A percentile compares a stretch with the other conserved stretches of the same genome.
phyloP scores from a whole-genome alignment of 768 basidiomycete species.

The Mycena galopus region DNA sequence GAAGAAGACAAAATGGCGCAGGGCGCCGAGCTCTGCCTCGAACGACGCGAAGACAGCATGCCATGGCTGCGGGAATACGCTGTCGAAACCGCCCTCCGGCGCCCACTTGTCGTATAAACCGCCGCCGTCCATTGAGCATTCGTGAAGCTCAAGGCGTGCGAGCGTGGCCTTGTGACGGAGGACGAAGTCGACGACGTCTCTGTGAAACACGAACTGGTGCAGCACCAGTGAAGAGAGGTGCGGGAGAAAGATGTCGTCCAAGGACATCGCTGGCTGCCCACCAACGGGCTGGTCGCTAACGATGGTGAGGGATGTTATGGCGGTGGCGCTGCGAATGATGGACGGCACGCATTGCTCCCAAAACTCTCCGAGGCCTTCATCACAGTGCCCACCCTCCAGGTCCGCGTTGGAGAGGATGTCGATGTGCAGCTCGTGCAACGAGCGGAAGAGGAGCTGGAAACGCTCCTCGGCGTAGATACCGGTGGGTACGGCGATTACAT shows the following conservation, averaged over 20 bases:
- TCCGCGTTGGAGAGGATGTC: neutral
- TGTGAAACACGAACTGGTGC: constrained; percentile 7
- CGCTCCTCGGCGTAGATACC: neutral
- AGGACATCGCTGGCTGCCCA: constrained; percentile 4
- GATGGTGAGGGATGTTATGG: constrained; percentile 6
- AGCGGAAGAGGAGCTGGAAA: neutral
- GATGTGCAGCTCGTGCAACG: neutral
- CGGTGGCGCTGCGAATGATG: constrained; percentile 5
- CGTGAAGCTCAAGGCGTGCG: constrained; percentile 8
- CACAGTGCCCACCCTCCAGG: neutral
- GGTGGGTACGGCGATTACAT: neutral
- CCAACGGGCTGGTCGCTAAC: constrained; percentile 16
- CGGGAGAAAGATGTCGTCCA: constrained; percentile 4
- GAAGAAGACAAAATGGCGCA: constrained; percentile 14
- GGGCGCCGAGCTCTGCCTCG: neutral
- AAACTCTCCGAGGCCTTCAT: neutral
- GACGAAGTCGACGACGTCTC: constrained; percentile 18
- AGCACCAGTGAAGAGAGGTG: constrained; percentile 7
- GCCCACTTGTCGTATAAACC: too few species aligned
- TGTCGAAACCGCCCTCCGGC: neutral
- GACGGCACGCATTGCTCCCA: constrained; percentile 1
- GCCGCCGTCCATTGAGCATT: constrained; percentile 15
- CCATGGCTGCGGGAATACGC: constrained; percentile 14
- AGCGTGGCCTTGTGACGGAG: constrained; percentile 21
- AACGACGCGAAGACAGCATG: constrained; percentile 2